Percentiles rank a stretch among this genome's conserved stretches.
phyloP scores from a whole-genome alignment of 73 alveolate species.

The Paramecium primaurelia region DNA sequence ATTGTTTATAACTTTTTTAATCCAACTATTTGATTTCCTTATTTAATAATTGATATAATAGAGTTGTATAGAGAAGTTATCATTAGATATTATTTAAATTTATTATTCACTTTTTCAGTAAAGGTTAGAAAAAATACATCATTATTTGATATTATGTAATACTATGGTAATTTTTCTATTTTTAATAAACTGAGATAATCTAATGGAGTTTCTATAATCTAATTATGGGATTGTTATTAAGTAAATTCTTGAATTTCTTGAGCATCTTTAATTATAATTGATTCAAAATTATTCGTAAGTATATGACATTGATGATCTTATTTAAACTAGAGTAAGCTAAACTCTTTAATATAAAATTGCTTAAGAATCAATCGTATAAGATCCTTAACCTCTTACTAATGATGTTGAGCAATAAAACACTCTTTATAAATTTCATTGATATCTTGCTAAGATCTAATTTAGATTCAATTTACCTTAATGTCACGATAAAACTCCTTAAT shows the following conservation, averaged over 20 bases:
- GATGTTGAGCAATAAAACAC: background rate
- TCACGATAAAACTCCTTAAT: background rate
- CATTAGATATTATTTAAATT: background rate
- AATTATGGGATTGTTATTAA: background rate
- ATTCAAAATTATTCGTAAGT: background rate
- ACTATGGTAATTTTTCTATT: background rate
- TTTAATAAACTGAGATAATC: background rate
- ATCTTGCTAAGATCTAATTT: background rate
- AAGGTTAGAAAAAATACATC: background rate
- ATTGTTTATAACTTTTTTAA: background rate
- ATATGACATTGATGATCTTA: background rate
- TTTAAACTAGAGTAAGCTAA: background rate
- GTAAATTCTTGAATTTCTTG: background rate
- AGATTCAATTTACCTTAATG: constrained; percentile 9
- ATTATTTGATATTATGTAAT: background rate
- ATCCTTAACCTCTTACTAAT: background rate
- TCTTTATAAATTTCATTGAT: background rate
- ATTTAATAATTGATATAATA: background rate
- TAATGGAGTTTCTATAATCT: background rate
- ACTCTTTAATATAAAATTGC: background rate
- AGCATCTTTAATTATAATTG: background rate
- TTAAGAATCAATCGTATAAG: background rate
- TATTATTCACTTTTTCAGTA: background rate
- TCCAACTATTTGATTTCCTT: background rate
- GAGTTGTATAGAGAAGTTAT: background rate